Conservation (phyloP, 169 alveolate genomes). For the Amoebophrya sp. region DNA sequence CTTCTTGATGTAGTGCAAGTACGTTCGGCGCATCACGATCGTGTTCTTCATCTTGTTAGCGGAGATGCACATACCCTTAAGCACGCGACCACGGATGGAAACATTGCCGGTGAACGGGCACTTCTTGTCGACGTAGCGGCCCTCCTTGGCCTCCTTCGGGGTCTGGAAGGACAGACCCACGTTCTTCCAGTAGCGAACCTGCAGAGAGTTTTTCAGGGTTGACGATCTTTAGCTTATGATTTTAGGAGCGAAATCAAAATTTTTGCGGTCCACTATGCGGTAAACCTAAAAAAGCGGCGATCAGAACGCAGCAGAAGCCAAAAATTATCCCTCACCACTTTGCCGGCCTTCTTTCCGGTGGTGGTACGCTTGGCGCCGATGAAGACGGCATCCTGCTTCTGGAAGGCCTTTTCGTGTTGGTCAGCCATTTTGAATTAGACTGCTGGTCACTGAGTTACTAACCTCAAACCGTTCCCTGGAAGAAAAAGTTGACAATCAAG, state of each 20-base stretch:
- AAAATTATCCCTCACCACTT: not conserved
- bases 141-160: conserved; percentile 88
- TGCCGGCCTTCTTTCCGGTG: conserved; percentile 41
- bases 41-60: conserved; percentile 8
- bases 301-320: too few species aligned
- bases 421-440: conserved; percentile 17
- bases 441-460: too few species aligned
- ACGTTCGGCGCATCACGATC: not conserved
- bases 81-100: conserved; percentile 94
- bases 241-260: too few species aligned
- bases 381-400: conserved; percentile 67
- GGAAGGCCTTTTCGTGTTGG: conserved; percentile 66
- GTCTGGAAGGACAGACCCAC: conserved; percentile 40
- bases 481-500: too few species aligned
- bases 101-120: conserved; percentile 99
- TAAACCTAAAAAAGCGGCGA: too few species aligned
- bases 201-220: not conserved
- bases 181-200: conserved; percentile 43
- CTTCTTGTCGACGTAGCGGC: conserved; percentile 94
- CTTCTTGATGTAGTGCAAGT: conserved; percentile 71
- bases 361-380: conserved; percentile 54
- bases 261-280: too few species aligned
- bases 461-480: too few species aligned
- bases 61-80: conserved; percentile 57
- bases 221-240: not conserved